Conservation (phyloP, 2,329 filamentous ascomycete species). For the Oidium heveae region DNA sequence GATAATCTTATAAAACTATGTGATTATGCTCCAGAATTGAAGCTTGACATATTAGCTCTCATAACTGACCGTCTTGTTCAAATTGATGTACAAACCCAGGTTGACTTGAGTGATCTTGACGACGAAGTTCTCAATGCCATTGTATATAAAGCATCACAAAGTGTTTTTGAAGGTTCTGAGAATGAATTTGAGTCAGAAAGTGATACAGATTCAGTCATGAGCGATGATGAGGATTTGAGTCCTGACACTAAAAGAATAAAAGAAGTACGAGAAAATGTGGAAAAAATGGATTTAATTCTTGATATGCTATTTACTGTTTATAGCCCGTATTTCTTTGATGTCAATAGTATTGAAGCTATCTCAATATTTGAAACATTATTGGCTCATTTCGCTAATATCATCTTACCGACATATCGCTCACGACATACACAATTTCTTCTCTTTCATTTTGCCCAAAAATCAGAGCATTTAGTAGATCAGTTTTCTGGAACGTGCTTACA, state of each 20-base stretch:
- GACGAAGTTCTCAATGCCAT: conserved; percentile 62
- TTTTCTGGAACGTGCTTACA: conserved; percentile 60
- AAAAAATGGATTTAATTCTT: conserved; percentile 77
- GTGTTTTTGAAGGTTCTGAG: conserved; percentile 22
- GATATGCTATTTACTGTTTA: conserved; percentile 75
- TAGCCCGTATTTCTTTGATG: conserved; percentile 41
- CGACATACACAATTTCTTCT: conserved; percentile 87
- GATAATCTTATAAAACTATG: conserved; percentile 58
- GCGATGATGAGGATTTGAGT: conserved; percentile 44
- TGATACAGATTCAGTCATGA: conserved; percentile 45
- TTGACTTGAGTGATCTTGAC: conserved; percentile 78
- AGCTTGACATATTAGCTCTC: conserved; percentile 55
- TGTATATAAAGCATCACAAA: conserved; percentile 24
- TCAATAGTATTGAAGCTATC: conserved; percentile 41
- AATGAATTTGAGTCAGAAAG: conserved; percentile 26
- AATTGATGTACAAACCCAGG: conserved; percentile 85
- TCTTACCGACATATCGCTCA: conserved; percentile 75
- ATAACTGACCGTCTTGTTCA: conserved; percentile 74
- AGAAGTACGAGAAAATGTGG: conserved; percentile 53
- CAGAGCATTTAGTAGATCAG: conserved; percentile 50
- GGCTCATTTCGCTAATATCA: conserved; percentile 63
- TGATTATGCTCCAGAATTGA: conserved; percentile 52
- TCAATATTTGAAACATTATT: conserved; percentile 57
- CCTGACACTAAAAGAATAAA: conserved; percentile 38
- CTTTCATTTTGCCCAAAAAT: conserved; percentile 80